Conservation (phyloP, 140 eudicot species). For the Anethum foeniculum region DNA sequence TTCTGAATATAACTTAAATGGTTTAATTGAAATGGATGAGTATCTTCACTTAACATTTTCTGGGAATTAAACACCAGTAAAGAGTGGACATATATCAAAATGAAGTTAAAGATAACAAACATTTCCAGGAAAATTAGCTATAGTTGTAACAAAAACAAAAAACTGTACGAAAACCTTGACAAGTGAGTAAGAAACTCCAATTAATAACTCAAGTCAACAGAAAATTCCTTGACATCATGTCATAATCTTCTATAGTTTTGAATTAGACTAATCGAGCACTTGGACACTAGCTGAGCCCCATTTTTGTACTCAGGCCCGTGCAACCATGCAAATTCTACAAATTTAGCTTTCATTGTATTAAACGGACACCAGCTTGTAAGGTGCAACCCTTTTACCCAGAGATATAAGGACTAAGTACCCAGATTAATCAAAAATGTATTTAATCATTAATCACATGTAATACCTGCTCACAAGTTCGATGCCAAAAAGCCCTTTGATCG, state of each 20-base stretch:
- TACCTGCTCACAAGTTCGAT: conserved; percentile 88
- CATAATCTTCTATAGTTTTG: neutral
- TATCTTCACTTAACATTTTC: neutral
- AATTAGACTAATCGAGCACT: neutral
- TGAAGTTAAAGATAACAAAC: neutral
- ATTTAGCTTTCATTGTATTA: neutral
- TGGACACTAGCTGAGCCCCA: neutral
- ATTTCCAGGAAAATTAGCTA: neutral
- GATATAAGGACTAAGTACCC: neutral
- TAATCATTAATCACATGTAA: neutral
- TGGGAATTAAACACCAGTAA: neutral
- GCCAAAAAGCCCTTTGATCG: conserved; percentile 81
- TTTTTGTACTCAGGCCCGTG: neutral
- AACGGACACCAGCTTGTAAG: neutral
- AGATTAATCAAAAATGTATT: neutral
- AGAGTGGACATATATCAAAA: neutral
- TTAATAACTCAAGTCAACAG: too few relatives aligned
- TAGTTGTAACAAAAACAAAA: neutral
- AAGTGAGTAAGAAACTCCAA: too few relatives aligned
- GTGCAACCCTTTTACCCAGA: neutral
- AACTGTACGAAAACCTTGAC: neutral
- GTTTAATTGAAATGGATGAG: neutral
- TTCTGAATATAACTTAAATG: neutral
- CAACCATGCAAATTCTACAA: neutral
- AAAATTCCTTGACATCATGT: neutral